phyloP scores from a whole-genome alignment of 495 filamentous ascomycete species.

The Thermochaetoides thermophila region DNA sequence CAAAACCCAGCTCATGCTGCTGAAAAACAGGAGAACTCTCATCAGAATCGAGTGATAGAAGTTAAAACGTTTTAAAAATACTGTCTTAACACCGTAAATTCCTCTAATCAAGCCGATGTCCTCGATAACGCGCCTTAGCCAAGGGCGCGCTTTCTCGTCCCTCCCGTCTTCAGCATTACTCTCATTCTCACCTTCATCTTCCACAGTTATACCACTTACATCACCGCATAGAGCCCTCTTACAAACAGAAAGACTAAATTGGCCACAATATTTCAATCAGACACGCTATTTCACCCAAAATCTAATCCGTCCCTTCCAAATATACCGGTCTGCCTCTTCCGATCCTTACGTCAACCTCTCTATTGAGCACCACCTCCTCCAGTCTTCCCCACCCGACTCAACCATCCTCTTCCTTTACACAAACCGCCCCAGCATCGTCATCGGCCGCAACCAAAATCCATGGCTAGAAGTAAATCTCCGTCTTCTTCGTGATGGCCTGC shows the following conservation, averaged over 20 bases:
- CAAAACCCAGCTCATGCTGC: too few species aligned
- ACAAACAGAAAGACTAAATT: neutral
- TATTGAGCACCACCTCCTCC: conserved; percentile 83
- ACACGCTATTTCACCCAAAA: neutral
- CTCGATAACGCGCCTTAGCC: too few species aligned
- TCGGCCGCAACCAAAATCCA: conserved; percentile 94
- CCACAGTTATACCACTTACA: too few species aligned
- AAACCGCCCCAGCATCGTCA: conserved; percentile 72
- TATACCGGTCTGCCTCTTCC: conserved; percentile 60
- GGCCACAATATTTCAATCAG: neutral
- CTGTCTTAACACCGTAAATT: too few species aligned
- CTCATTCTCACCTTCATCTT: too few species aligned
- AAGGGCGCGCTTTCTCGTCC: too few species aligned
- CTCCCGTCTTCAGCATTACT: too few species aligned
- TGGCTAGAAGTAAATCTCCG: conserved; percentile 79
- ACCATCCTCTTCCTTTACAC: conserved; percentile 73
- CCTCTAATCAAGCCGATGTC: too few species aligned
- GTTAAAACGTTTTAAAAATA: too few species aligned
- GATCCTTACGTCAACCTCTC: conserved; percentile 88
- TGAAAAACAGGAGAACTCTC: too few species aligned
- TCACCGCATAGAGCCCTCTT: neutral
- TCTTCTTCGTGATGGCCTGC: conserved; percentile 25
- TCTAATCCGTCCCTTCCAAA: conserved; percentile 24
- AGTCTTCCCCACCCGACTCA: conserved; percentile 52
- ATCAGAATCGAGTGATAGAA: too few species aligned